Conservation (phyloP, 768 basidiomycete species). For the Gautieria morchelliformis region DNA sequence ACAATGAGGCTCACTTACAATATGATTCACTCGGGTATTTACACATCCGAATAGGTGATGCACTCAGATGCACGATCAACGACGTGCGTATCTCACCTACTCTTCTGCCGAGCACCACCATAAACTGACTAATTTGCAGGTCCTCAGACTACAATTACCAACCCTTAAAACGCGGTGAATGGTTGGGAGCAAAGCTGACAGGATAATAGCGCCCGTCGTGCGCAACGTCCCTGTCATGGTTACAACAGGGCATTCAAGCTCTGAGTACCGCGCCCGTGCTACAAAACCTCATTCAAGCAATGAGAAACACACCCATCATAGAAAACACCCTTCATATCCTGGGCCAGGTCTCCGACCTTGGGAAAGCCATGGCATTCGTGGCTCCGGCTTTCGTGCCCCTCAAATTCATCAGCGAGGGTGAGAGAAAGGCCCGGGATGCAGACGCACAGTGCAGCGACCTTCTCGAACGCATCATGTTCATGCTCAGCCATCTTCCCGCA, state of each 20-base stretch:
- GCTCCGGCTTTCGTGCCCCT: conserved; percentile 31
- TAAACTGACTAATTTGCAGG: too few species aligned
- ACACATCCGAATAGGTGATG: too few species aligned
- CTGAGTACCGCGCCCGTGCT: neutral
- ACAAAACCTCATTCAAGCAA: conserved; percentile 23
- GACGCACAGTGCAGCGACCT: conserved; percentile 32
- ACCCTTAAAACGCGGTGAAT: too few species aligned
- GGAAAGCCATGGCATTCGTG: conserved; percentile 27
- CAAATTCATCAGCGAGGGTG: conserved; percentile 31
- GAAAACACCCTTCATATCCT: conserved; percentile 24
- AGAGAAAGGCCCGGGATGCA: conserved; percentile 27
- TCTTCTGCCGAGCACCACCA: too few species aligned
- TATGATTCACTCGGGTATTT: too few species aligned
- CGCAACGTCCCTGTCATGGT: neutral
- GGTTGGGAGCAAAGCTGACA: neutral
- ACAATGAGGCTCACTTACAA: too few species aligned
- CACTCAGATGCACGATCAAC: too few species aligned
- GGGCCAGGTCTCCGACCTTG: conserved; percentile 25
- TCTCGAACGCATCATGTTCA: conserved; percentile 33
- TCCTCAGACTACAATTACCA: too few species aligned
- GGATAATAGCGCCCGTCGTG: neutral
- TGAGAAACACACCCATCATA: conserved; percentile 10
- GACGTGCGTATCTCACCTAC: too few species aligned
- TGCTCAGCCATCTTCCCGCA: conserved; percentile 30
- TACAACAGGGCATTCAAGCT: neutral